phyloP scores from a whole-genome alignment of 1,284 basidiomycete genomes.

The Cutaneotrichosporon arboriforme region DNA sequence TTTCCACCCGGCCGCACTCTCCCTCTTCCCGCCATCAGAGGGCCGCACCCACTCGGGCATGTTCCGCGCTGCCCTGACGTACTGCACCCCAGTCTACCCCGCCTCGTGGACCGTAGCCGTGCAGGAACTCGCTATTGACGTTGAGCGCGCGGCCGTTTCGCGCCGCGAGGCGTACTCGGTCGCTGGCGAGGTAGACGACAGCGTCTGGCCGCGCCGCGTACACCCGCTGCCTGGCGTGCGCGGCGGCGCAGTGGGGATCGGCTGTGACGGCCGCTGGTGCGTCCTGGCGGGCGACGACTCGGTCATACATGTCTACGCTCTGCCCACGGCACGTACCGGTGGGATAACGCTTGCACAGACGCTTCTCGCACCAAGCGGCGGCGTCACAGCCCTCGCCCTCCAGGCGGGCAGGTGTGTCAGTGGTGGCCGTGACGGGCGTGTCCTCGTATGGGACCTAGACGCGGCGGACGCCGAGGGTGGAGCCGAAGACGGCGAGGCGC shows the following conservation, averaged over 20 bases:
- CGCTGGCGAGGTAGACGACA: conserved; percentile 15
- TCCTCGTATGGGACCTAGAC: conserved; percentile 47
- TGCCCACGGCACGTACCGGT: conserved; percentile 20
- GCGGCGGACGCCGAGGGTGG: conserved; percentile 12
- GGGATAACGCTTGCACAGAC: conserved; percentile 40
- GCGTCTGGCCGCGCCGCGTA: conserved; percentile 33
- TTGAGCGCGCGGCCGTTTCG: conserved; percentile 8
- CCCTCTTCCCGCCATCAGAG: conserved; percentile 26
- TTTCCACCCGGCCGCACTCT: conserved; percentile 44
- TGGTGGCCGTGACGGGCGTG: conserved; percentile 39
- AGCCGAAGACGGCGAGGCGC: conserved; percentile 12
- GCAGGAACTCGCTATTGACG: conserved; percentile 38
- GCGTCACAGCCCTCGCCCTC: conserved; percentile 38
- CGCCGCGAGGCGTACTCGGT: conserved; percentile 38
- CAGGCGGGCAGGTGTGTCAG: conserved; percentile 38
- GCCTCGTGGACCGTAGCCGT: conserved; percentile 45
- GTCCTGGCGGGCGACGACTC: conserved; percentile 44
- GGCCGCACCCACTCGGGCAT: not conserved
- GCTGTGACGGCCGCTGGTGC: conserved; percentile 42
- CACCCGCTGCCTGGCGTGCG: conserved; percentile 37
- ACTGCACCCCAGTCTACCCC: conserved; percentile 45
- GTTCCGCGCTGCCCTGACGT: conserved; percentile 40
- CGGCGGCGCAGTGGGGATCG: conserved; percentile 37
- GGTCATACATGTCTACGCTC: conserved; percentile 44
- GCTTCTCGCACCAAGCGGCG: conserved; percentile 36